phyloP scores from a whole-genome alignment of 2,329 filamentous ascomycete species.

The Neonectria magnoliae region DNA sequence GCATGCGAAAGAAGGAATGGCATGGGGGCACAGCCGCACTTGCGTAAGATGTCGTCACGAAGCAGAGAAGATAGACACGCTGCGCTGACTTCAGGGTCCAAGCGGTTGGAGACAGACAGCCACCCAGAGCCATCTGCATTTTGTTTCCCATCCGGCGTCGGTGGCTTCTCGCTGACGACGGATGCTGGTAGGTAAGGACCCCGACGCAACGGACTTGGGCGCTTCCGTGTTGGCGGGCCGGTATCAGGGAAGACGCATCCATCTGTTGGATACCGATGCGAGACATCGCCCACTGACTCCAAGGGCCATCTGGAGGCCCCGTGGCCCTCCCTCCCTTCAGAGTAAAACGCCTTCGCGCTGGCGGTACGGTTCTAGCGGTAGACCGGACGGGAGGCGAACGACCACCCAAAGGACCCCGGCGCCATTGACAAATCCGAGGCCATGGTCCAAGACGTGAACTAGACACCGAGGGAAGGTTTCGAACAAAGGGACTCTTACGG shows the following conservation, averaged over 20 bases:
- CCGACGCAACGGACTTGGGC: constrained; percentile 24
- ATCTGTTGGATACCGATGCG: constrained; percentile 3
- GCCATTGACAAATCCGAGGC: constrained; percentile 8
- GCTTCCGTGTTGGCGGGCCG: constrained; percentile 26
- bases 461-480: background rate
- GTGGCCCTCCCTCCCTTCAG: constrained; percentile 3
- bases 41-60: constrained; percentile 18
- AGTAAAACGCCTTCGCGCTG: constrained; percentile 11
- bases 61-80: background rate
- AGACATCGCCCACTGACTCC: constrained; percentile 8
- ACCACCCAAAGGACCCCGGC: constrained; percentile 11
- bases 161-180: constrained; percentile 16
- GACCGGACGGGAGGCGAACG: constrained; percentile 12
- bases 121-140: background rate
- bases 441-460: background rate
- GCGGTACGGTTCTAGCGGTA: background rate
- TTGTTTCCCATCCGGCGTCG: constrained; percentile 1
- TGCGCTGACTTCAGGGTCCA: constrained; percentile 1
- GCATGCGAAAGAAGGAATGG: constrained; percentile 2
- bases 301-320: constrained; percentile 2
- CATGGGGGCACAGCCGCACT: constrained; percentile 16
- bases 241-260: constrained; percentile 18
- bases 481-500: constrained; percentile 1
- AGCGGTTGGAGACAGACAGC: constrained; percentile 4
- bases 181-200: constrained; percentile 4